These are phyloP conservation scores for Pyricularia grisea DNA, from an alignment of 2,329 filamentous ascomycete genomes.

Conservation along the genomic window DNA sequence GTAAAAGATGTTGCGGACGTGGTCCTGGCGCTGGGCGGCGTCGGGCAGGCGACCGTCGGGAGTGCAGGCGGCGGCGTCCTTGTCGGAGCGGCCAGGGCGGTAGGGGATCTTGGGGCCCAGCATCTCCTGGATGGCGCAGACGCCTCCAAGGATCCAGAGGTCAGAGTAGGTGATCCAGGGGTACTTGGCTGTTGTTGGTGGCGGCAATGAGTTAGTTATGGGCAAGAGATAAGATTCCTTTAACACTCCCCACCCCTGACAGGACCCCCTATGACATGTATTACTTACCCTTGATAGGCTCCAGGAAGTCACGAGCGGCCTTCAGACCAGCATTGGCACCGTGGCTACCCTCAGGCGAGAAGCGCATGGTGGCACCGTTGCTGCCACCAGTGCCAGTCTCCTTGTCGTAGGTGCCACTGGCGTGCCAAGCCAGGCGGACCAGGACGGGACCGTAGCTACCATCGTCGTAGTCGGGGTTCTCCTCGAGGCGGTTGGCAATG, in stretches of 20 bases:
- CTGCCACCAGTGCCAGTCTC: slow-evolving; percentile 81
- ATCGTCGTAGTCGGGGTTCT: slow-evolving; percentile 93
- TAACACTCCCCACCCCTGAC: background rate
- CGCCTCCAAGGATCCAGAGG: slow-evolving; percentile 86
- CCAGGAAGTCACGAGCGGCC: slow-evolving; percentile 81
- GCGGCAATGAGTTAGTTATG: slow-evolving; percentile 11
- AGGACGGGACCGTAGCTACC: slow-evolving; percentile 92
- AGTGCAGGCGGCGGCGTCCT: slow-evolving; percentile 75
- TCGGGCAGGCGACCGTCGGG: slow-evolving; percentile 77
- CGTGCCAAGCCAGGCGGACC: slow-evolving; percentile 87
- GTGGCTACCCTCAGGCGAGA: slow-evolving; percentile 78
- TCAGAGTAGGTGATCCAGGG: slow-evolving; percentile 97
- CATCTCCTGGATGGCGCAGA: slow-evolving; percentile 89
- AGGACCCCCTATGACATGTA: background rate
- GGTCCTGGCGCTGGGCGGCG: slow-evolving; percentile 64
- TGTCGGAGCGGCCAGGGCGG: slow-evolving; percentile 76
- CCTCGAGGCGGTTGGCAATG: slow-evolving; percentile 69
- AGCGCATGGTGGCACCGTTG: slow-evolving; percentile 97
- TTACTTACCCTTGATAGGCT: slow-evolving; percentile 72
- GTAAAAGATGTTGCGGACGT: slow-evolving; percentile 85
- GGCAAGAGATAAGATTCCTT: too few species aligned
- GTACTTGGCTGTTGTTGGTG: slow-evolving; percentile 51
- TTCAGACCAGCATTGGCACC: slow-evolving; percentile 89
- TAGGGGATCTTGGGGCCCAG: slow-evolving; percentile 80
- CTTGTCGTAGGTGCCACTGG: slow-evolving; percentile 85